Percentiles rank a stretch among this genome's conserved stretches.
Evolutionary conservation across 192 early-diverging fungal species (phyloP).

Genomic region (Umbelopsis ramanniana): DNA sequence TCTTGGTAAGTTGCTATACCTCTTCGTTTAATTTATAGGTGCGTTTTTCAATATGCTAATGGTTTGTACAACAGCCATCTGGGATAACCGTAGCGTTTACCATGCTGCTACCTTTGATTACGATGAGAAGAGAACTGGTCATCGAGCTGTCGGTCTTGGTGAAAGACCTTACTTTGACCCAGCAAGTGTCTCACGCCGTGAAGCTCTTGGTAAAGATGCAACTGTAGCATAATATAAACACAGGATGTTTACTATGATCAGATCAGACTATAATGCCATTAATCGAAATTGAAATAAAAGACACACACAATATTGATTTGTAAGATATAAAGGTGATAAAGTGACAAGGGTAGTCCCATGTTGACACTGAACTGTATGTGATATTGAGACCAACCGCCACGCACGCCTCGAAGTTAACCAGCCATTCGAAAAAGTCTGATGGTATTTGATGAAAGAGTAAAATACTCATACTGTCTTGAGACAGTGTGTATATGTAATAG

Average conservation of each 20-base stretch:
- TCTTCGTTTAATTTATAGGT: background rate
- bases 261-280: background rate
- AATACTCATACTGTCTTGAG: background rate
- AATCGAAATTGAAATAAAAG: background rate
- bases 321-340: no score
- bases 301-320: no score
- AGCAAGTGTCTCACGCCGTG: slow-evolving; percentile 26
- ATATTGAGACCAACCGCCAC: no score
- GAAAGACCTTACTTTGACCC: slow-evolving; percentile 49
- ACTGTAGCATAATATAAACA: background rate
- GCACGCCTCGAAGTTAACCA: no score
- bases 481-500: no score
- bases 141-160: slow-evolving; percentile 43
- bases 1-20: background rate
- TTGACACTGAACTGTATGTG: no score
- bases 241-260: background rate
- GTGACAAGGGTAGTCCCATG: no score
- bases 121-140: slow-evolving; percentile 41
- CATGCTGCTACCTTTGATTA: slow-evolving; percentile 50
- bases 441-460: no score
- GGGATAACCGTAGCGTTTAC: slow-evolving; percentile 49
- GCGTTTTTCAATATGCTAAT: background rate
- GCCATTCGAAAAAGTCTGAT: no score
- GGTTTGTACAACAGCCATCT: slow-evolving; percentile 39
- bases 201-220: background rate